Evolutionary conservation across 1,284 basidiomycete genomes (phyloP).

Genomic region (Malassezia japonica): DNA sequence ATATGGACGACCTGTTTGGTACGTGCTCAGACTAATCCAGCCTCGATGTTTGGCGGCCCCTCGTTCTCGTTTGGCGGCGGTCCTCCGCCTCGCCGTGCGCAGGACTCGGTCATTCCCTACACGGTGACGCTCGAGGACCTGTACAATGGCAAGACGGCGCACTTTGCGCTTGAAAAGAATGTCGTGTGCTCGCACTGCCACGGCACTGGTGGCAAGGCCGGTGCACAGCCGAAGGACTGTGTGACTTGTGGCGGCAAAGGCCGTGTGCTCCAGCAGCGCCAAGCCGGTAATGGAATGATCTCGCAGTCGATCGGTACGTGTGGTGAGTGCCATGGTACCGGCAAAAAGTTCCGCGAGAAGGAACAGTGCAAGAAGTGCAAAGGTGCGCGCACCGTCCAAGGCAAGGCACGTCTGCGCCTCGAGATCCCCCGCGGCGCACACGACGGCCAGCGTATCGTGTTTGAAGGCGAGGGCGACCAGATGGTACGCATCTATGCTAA

Average conservation of each 20-base stretch:
- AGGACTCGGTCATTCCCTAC: constrained; percentile 57
- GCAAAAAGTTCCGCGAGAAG: constrained; percentile 73
- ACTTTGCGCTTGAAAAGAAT: constrained; percentile 80
- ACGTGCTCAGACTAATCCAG: constrained; percentile 1
- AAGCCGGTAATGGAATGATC: constrained; percentile 46
- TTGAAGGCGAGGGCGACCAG: constrained; percentile 82
- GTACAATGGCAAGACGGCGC: constrained; percentile 80
- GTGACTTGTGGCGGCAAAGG: constrained; percentile 74
- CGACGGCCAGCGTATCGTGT: constrained; percentile 72
- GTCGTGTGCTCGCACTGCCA: constrained; percentile 68
- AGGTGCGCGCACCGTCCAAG: constrained; percentile 69
- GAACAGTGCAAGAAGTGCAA: constrained; percentile 96
- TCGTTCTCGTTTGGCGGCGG: constrained; percentile 22
- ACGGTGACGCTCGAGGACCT: constrained; percentile 82
- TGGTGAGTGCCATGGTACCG: constrained; percentile 67
- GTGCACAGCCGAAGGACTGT: constrained; percentile 70
- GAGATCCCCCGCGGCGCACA: constrained; percentile 77
- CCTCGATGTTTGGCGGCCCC: constrained; percentile 19
- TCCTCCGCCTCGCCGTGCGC: constrained; percentile 49
- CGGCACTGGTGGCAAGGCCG: constrained; percentile 74
- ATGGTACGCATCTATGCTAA: constrained; percentile 54
- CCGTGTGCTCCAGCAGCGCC: constrained; percentile 56
- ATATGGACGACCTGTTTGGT: constrained; percentile 42
- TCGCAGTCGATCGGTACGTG: constrained; percentile 56
- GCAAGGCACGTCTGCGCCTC: constrained; percentile 59